These are phyloP conservation scores for Carex myosuroides DNA, from an alignment of 176 grass and related monocot species.

Conservation along the genomic window DNA sequence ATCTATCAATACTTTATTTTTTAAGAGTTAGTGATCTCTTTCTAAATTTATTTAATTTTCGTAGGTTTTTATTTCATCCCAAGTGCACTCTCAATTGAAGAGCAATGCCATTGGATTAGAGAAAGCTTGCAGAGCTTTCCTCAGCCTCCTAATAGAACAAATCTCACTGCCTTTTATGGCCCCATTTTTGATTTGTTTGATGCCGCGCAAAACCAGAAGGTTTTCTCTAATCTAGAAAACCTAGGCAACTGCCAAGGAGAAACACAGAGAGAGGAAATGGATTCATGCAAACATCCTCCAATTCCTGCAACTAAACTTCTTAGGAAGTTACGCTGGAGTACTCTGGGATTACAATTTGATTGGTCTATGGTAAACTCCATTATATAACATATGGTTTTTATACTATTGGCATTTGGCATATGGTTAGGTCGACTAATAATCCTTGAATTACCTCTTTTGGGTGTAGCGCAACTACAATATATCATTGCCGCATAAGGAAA, in stretches of 20 bases:
- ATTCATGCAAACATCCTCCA: conserved; percentile 23
- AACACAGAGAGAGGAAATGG: neutral
- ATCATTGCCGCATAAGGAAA: conserved; percentile 66
- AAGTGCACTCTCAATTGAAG: conserved; percentile 41
- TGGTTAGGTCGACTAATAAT: neutral
- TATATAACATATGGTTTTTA: neutral
- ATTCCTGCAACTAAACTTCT: conserved; percentile 46
- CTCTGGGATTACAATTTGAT: conserved; percentile 86
- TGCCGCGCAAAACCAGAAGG: conserved; percentile 47
- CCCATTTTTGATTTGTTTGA: conserved; percentile 53
- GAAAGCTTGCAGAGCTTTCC: conserved; percentile 77
- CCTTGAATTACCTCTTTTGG: conserved; percentile 1
- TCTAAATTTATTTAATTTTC: conserved; percentile 6
- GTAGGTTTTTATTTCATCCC: conserved; percentile 90
- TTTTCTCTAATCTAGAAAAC: conserved; percentile 42
- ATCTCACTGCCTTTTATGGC: conserved; percentile 57
- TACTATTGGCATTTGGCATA: conserved; percentile 5
- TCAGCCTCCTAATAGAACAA: conserved; percentile 87
- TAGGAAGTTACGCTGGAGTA: conserved; percentile 84
- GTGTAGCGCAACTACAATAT: conserved; percentile 81
- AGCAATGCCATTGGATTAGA: conserved; percentile 80
- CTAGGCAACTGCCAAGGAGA: conserved; percentile 18
- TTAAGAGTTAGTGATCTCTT: neutral
- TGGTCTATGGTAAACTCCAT: conserved; percentile 64
- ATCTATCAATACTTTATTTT: neutral